Conservation (phyloP, 176 grass and related monocot species). For the Rhipidocladum racemiflorum region DNA sequence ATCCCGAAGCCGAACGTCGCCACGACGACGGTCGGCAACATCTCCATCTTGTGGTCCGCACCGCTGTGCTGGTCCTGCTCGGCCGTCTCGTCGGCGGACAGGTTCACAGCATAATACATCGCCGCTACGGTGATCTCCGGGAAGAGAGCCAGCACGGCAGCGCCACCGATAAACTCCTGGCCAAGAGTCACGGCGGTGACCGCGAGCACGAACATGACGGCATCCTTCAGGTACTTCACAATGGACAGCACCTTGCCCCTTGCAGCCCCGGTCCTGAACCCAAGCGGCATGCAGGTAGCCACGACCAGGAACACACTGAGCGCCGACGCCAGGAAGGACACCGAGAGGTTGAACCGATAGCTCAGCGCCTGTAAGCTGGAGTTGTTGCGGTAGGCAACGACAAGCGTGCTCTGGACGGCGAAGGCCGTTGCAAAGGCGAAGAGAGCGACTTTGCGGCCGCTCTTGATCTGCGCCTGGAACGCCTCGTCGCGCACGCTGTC, state of each 20-base stretch:
- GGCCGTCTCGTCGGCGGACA: neutral
- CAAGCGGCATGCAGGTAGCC: slow-evolving; percentile 38
- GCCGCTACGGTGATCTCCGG: slow-evolving; percentile 26
- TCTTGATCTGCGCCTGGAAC: slow-evolving; percentile 33
- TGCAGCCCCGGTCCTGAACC: neutral
- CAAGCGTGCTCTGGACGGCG: slow-evolving; percentile 25
- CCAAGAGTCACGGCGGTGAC: slow-evolving; percentile 25
- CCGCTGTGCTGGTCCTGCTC: neutral
- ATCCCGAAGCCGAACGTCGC: slow-evolving; percentile 42
- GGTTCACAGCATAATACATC: slow-evolving; percentile 19
- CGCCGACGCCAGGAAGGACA: slow-evolving; percentile 37
- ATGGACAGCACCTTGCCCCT: slow-evolving; percentile 28
- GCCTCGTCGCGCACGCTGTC: slow-evolving; percentile 25
- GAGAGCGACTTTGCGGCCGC: slow-evolving; percentile 27
- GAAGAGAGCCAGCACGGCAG: slow-evolving; percentile 25
- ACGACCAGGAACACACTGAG: slow-evolving; percentile 34
- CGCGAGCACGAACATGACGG: slow-evolving; percentile 32
- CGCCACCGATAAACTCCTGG: slow-evolving; percentile 33
- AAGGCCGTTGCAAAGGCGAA: slow-evolving; percentile 24
- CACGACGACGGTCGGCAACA: slow-evolving; percentile 29
- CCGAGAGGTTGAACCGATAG: slow-evolving; percentile 15
- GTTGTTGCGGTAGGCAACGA: slow-evolving; percentile 27
- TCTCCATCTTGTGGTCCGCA: slow-evolving; percentile 2
- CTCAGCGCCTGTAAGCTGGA: neutral
- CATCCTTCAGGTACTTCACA: slow-evolving; percentile 30